Conservation (phyloP, 768 basidiomycete genomes). For the Rhodotorula kratochvilovae region DNA sequence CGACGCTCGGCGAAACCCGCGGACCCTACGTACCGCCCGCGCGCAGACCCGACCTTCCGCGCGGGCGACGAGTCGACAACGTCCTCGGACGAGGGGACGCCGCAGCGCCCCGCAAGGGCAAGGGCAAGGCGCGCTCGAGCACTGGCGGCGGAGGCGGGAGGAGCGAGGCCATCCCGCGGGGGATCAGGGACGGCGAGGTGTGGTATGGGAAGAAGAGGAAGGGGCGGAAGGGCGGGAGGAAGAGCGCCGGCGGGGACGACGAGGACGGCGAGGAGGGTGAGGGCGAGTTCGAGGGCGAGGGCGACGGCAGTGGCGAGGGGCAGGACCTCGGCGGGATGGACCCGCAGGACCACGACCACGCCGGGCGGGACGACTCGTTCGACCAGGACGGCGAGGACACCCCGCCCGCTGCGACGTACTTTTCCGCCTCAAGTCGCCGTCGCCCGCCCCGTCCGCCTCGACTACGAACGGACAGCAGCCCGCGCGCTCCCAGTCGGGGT, state of each 20-base stretch:
- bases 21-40: conserved; percentile 22
- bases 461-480: not conserved
- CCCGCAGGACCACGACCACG: conserved; percentile 7
- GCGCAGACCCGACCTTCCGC: conserved; percentile 16
- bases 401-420: conserved; percentile 19
- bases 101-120: conserved; percentile 15
- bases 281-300: conserved; percentile 2
- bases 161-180: conserved; percentile 27
- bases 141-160: not conserved
- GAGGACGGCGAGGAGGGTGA: conserved; percentile 2
- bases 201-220: conserved; percentile 37
- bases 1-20: conserved; percentile 9
- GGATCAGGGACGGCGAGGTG: conserved; percentile 25
- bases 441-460: not conserved
- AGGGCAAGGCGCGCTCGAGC: conserved; percentile 20
- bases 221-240: conserved; percentile 14
- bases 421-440: conserved; percentile 34
- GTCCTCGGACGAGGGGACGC: conserved; percentile 3
- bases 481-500: not conserved
- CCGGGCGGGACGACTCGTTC: not conserved
- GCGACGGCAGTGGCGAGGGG: conserved; percentile 11
- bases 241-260: not conserved
- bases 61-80: conserved; percentile 11
- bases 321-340: conserved; percentile 25
- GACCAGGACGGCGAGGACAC: conserved; percentile 13